These are phyloP conservation scores for Fusarium cyanostomum DNA, from an alignment of 2,329 filamentous ascomycete species.

Conservation along the genomic window DNA sequence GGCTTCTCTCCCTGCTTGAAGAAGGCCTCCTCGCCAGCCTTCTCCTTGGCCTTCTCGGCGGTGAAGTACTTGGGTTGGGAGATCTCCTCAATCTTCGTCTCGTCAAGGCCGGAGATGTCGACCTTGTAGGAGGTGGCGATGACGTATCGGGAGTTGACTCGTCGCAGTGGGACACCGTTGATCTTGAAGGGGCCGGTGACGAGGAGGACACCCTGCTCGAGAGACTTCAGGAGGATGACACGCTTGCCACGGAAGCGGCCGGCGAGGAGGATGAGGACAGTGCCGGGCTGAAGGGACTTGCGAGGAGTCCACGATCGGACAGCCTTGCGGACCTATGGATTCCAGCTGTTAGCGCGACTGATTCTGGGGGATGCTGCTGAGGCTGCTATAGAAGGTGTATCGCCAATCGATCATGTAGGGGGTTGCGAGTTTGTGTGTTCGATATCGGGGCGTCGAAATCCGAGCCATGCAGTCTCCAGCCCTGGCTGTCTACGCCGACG, in stretches of 20 bases:
- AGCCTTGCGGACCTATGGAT: slow-evolving; percentile 87
- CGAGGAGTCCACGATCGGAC: slow-evolving; percentile 88
- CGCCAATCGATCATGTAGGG: slow-evolving; percentile 31
- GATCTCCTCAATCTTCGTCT: slow-evolving; percentile 86
- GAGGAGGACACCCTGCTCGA: slow-evolving; percentile 97
- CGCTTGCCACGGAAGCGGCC: slow-evolving; percentile 99
- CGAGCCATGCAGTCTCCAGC: slow-evolving; percentile 20
- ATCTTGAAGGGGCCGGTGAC: slow-evolving; percentile 99
- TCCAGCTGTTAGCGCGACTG: slow-evolving; percentile 44
- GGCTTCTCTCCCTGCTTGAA: slow-evolving; percentile 99
- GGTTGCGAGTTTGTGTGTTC: slow-evolving; percentile 19
- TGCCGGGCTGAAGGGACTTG: slow-evolving; percentile 89
- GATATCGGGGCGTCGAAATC: slow-evolving; percentile 29
- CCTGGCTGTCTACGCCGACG: slow-evolving; percentile 18
- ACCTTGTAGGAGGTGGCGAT: slow-evolving; percentile 90
- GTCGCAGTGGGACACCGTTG: slow-evolving; percentile 97
- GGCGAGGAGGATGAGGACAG: slow-evolving; percentile 98
- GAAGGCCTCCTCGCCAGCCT: slow-evolving; percentile 97
- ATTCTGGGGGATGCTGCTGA: slow-evolving; percentile 16
- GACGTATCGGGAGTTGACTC: slow-evolving; percentile 92
- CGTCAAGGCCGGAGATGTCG: slow-evolving; percentile 84
- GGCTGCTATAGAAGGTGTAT: slow-evolving; percentile 11
- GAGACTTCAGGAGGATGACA: slow-evolving; percentile 97
- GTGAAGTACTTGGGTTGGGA: slow-evolving; percentile 90
- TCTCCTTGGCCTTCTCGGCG: slow-evolving; percentile 93